Conservation (phyloP, 495 filamentous ascomycete genomes). For the Amphirosellinia nigrospora region DNA sequence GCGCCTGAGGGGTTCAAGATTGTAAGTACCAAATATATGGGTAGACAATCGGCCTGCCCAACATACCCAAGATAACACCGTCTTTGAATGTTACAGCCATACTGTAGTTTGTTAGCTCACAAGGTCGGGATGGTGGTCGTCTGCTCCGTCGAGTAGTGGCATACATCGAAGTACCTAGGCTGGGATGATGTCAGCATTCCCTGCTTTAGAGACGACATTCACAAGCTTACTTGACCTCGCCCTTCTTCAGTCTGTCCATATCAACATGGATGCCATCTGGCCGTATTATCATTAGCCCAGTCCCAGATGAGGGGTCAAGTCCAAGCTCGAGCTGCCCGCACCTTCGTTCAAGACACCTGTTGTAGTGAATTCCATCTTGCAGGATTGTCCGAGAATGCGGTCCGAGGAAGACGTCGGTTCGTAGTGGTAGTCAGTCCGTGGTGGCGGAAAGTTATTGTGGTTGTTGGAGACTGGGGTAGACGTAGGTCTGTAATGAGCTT, state of each 20-base stretch:
- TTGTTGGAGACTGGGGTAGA: slow-evolving; percentile 24
- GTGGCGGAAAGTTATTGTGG: slow-evolving; percentile 5
- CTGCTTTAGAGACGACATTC: slow-evolving; percentile 6
- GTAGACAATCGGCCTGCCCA: not conserved
- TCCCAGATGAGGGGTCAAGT: slow-evolving; percentile 25
- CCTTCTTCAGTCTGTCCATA: slow-evolving; percentile 93
- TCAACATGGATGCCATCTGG: slow-evolving; percentile 98
- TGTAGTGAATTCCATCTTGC: slow-evolving; percentile 64
- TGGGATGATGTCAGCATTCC: slow-evolving; percentile 49
- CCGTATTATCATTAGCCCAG: slow-evolving; percentile 25
- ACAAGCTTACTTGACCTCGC: slow-evolving; percentile 76
- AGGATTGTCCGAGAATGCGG: not conserved
- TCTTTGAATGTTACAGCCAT: slow-evolving; percentile 98
- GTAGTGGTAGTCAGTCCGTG: not conserved
- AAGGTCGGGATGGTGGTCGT: slow-evolving; percentile 20
- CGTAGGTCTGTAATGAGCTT: slow-evolving; percentile 25
- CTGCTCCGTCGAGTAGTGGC: slow-evolving; percentile 41
- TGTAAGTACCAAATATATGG: slow-evolving; percentile 28
- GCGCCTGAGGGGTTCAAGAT: slow-evolving; percentile 59
- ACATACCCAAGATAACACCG: slow-evolving; percentile 85
- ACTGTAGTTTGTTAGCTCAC: slow-evolving; percentile 51
- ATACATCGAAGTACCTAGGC: slow-evolving; percentile 98
- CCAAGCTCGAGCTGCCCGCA: slow-evolving; percentile 42
- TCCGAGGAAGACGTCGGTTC: not conserved
- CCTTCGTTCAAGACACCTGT: slow-evolving; percentile 77